Conservation (phyloP, 140 eudicot species). For the Stevia rebaudiana region DNA sequence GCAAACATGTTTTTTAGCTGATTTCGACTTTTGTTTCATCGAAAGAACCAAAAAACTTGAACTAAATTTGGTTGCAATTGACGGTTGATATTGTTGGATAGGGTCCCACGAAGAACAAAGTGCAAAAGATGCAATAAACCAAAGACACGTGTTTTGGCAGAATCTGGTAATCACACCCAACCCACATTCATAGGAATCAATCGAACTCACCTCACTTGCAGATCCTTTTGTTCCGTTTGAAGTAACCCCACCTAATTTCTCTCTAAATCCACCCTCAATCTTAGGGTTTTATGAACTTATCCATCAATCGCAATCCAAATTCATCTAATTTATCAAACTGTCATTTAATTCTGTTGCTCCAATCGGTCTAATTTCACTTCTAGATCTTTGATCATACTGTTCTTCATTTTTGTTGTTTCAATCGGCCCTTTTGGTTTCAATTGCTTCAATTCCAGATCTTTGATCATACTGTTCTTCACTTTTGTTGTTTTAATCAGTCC, state of each 20-base stretch:
- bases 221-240: background rate
- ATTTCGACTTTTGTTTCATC: background rate
- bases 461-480: no score
- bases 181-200: conserved; percentile 19
- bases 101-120: conserved; percentile 12
- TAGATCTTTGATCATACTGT: no score
- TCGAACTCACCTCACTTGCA: conserved; percentile 3
- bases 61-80: background rate
- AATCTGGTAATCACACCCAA: conserved; percentile 9
- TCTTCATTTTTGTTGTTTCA: no score
- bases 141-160: conserved; percentile 23
- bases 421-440: no score
- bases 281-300: conserved; percentile 16
- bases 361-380: no score
- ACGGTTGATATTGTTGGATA: conserved; percentile 8
- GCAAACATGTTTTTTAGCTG: background rate
- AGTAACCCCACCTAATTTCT: background rate
- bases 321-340: background rate
- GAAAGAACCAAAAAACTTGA: background rate
- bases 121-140: background rate
- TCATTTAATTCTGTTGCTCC: background rate
- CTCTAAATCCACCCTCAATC: conserved; percentile 15
- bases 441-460: no score
- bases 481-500: no score
- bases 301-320: conserved; percentile 2